Evolutionary conservation across 805 yeast species (phyloP), one percentile per base, ranked within the genome.

Genomic region (Wickerhamomyces strasburgensis): DNA sequence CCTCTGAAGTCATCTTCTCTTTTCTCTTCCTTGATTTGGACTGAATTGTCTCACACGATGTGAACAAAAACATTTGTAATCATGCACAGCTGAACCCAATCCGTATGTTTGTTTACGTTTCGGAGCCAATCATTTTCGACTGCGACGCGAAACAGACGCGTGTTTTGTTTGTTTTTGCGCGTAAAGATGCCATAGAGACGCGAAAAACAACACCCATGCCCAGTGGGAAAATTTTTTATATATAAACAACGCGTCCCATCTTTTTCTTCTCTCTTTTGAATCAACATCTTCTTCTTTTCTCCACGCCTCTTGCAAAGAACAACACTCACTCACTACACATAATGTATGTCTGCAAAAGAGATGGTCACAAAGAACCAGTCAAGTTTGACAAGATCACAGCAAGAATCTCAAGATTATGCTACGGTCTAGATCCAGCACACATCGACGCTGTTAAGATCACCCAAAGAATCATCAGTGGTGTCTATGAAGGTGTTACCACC

Each of bases 361-460:
- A 87, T 68, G 97, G 97, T 51, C 90, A 82, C 62, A 78, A 81
- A 64, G 97, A 88, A 68, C 93, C 90, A 27, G 96, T 89, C 42
- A 84, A 89, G 60, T 89, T 89, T 63, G 97, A 89, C 64, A 89
- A 90, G 65, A 90, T 93, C 72, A 90, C 98, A 37, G 96, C 98
- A 34, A 76, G 94, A 58, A 84, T 93, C 44, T 84, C 90, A 48
- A 84, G 96, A 57, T 76, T 93, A 45, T 89, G 98, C 53, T 90
- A 93, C 58, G 97, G 97, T 35, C 75, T 93, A 51, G 96, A 90
- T 60, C 72, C 95, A 27, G 75, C 73, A 33, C 96, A 88, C 62
- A 89, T 93, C 42, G 98, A 93, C 58, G 89, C 98, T 26, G 96
- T 85, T 38, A 85, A 93, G 48, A 88, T 93, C 63, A 90, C 98